phyloP scores from a whole-genome alignment of 2,329 filamentous ascomycete species.

The Penicillium verrucosum region DNA sequence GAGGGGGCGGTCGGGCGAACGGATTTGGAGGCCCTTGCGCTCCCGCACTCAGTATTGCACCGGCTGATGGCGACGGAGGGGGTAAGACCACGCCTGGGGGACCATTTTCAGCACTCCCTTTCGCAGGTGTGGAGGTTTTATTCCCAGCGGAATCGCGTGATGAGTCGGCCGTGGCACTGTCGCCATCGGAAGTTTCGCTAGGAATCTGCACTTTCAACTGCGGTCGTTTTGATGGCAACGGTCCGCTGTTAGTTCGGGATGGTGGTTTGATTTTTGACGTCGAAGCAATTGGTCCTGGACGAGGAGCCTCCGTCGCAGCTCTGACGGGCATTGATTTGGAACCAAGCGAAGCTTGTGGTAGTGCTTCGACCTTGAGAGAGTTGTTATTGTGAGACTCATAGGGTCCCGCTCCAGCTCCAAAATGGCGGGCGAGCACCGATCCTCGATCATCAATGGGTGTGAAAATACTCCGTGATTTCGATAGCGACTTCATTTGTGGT shows the following conservation, averaged over 20 bases:
- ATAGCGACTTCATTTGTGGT: slow-evolving; percentile 60
- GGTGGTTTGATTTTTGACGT: slow-evolving; percentile 70
- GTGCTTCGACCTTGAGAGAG: slow-evolving; percentile 33
- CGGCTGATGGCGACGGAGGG: slow-evolving; percentile 86
- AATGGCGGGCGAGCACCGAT: slow-evolving; percentile 82
- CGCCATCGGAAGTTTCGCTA: slow-evolving; percentile 76
- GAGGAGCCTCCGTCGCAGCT: slow-evolving; percentile 47
- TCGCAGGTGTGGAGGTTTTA: slow-evolving; percentile 58
- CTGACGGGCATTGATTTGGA: slow-evolving; percentile 60
- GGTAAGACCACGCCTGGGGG: slow-evolving; percentile 76
- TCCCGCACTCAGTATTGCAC: slow-evolving; percentile 81
- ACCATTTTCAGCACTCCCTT: slow-evolving; percentile 51
- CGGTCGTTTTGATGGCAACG: slow-evolving; percentile 67
- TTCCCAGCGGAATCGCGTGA: slow-evolving; percentile 61
- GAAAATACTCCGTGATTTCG: slow-evolving; percentile 87
- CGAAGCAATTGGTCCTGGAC: slow-evolving; percentile 56
- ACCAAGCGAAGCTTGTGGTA: slow-evolving; percentile 48
- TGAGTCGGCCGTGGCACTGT: slow-evolving; percentile 70
- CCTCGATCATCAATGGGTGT: slow-evolving; percentile 93
- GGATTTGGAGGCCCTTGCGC: slow-evolving; percentile 92
- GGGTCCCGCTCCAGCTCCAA: slow-evolving; percentile 61
- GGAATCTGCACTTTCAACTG: slow-evolving; percentile 92
- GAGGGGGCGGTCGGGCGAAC: slow-evolving; percentile 82
- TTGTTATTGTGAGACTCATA: slow-evolving; percentile 48
- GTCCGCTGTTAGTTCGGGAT: slow-evolving; percentile 72